Conservation (phyloP, 345 rosid genomes). For the Mallotus nudiflorus region DNA sequence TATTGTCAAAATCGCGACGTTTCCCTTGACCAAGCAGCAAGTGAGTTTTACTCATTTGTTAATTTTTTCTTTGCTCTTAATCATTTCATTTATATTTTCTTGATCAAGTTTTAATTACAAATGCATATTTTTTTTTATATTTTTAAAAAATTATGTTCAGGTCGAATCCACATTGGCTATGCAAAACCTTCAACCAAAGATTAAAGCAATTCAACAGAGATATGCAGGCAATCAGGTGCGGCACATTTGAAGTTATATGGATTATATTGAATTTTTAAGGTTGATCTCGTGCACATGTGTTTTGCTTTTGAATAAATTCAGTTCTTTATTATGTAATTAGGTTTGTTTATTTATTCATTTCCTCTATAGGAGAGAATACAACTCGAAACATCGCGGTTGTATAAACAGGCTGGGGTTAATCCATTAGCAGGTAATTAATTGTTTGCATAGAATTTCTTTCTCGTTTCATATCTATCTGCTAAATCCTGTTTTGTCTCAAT, state of each 20-base stretch:
- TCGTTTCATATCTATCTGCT: not conserved
- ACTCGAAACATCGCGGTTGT: slow-evolving; percentile 89
- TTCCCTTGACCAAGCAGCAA: slow-evolving; percentile 93
- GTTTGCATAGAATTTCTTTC: too few species aligned
- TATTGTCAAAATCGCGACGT: slow-evolving; percentile 72
- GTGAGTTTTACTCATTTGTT: slow-evolving; percentile 27
- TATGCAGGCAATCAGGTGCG: slow-evolving; percentile 93
- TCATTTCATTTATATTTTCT: not conserved
- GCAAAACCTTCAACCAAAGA: slow-evolving; percentile 97
- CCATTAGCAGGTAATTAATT: slow-evolving; percentile 78
- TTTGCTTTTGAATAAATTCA: not conserved
- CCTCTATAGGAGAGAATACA: slow-evolving; percentile 85
- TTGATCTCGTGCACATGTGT: slow-evolving; percentile 1
- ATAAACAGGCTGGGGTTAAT: slow-evolving; percentile 95
- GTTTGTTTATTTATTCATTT: slow-evolving; percentile 7
- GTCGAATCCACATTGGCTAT: slow-evolving; percentile 96
- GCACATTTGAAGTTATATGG: slow-evolving; percentile 6
- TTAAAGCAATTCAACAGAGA: slow-evolving; percentile 98
- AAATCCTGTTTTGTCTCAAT: not conserved
- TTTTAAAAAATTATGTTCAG: slow-evolving; percentile 40
- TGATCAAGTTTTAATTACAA: not conserved
- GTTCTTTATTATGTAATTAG: not conserved
- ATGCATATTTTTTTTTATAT: not conserved
- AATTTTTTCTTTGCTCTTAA: too few species aligned
- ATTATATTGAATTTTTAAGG: slow-evolving; percentile 9